Evolutionary conservation across 73 alveolate species (phyloP).

Genomic region (Uronychia setigera): DNA sequence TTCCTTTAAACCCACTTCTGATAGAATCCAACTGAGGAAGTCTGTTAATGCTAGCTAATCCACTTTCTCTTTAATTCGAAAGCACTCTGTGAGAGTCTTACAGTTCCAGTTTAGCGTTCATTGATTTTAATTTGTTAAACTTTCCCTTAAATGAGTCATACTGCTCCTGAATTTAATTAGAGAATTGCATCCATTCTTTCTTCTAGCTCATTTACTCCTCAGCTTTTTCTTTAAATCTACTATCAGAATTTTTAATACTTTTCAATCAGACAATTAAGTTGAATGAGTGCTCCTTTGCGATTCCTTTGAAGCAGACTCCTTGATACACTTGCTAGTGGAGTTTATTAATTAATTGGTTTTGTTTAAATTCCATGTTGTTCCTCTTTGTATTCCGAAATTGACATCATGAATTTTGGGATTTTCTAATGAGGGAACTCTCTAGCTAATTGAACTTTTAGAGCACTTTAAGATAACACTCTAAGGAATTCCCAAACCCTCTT

Average conservation of each 20-base stretch:
- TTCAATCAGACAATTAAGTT: background rate
- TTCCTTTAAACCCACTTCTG: too few relatives aligned
- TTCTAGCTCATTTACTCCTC: background rate
- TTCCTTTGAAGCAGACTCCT: conserved; percentile 5
- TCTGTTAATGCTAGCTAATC: too few relatives aligned
- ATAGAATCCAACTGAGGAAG: too few relatives aligned
- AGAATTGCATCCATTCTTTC: background rate
- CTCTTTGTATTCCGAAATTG: background rate
- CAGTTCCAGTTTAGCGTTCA: too few relatives aligned
- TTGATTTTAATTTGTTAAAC: too few relatives aligned
- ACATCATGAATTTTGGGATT: conserved; percentile 4
- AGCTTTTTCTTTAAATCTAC: background rate
- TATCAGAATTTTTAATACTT: background rate
- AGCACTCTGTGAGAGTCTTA: too few relatives aligned
- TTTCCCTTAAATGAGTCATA: conserved; percentile 1
- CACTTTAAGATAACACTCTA: conserved; percentile 12
- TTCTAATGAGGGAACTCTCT: background rate
- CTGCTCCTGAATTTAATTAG: too few relatives aligned
- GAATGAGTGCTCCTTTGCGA: conserved; percentile 4
- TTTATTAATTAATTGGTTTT: background rate
- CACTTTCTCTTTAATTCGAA: too few relatives aligned
- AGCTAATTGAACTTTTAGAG: background rate
- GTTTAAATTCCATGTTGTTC: background rate
- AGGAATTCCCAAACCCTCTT: conserved; percentile 46
- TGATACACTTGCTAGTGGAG: conserved; percentile 3